Evolutionary conservation across 2,329 filamentous ascomycete species (phyloP).

Genomic region (Penicillium griseofulvum): DNA sequence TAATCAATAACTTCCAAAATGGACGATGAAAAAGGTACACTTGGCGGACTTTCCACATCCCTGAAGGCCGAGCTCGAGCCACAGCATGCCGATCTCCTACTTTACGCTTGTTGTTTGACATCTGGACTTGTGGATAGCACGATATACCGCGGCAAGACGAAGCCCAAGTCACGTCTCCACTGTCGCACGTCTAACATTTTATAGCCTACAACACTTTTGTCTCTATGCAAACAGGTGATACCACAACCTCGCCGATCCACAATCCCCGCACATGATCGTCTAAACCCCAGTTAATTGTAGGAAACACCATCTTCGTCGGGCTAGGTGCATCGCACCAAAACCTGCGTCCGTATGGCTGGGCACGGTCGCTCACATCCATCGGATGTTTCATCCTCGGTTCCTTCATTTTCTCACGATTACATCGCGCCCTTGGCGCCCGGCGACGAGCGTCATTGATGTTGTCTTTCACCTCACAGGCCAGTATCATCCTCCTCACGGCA

Average conservation of each 20-base stretch:
- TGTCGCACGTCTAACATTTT: not conserved
- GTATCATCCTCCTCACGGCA: constrained; percentile 29
- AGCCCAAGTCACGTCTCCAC: not conserved
- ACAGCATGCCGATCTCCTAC: constrained; percentile 24
- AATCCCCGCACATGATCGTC: not conserved
- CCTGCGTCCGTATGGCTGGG: constrained; percentile 43
- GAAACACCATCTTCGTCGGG: constrained; percentile 47
- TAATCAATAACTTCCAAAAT: not conserved
- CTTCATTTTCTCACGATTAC: constrained; percentile 40
- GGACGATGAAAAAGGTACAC: constrained; percentile 1
- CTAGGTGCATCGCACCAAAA: constrained; percentile 44
- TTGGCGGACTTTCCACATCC: constrained; percentile 12
- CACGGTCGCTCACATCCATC: constrained; percentile 46
- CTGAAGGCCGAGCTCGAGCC: constrained; percentile 22
- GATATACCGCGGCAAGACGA: constrained; percentile 27
- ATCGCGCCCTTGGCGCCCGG: constrained; percentile 24
- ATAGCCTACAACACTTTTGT: constrained; percentile 46
- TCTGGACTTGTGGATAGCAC: constrained; percentile 32
- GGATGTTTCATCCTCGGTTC: constrained; percentile 45
- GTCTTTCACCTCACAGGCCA: constrained; percentile 30
- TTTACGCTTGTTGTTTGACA: constrained; percentile 28
- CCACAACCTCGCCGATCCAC: not conserved
- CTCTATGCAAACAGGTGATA: constrained; percentile 38
- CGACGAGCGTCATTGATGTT: constrained; percentile 25
- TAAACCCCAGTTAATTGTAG: constrained; percentile 14